A percentile compares a stretch with the other conserved stretches of the same genome.
phyloP scores from a whole-genome alignment of 768 basidiomycete species.

The Mycena olivaceomarginata region DNA sequence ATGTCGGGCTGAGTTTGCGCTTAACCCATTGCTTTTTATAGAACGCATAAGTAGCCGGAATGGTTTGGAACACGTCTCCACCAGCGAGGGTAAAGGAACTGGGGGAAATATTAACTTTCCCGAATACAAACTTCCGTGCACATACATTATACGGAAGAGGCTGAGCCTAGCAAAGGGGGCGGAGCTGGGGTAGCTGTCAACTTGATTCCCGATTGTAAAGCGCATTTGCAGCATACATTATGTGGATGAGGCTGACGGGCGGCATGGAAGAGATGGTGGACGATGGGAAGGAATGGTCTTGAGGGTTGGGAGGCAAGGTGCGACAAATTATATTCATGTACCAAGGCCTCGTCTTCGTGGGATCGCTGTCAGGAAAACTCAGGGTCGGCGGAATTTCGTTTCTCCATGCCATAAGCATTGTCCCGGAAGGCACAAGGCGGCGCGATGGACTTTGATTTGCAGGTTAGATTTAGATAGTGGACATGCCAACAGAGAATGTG shows the following conservation, averaged over 20 bases:
- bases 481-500: no score
- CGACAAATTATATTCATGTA: neutral
- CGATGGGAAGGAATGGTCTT: neutral
- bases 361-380: slow-evolving; percentile 1
- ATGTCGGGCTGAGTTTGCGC: slow-evolving; percentile 26
- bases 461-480: no score
- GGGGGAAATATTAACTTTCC: slow-evolving; percentile 3
- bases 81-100: slow-evolving; percentile 39
- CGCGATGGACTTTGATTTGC: no score
- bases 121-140: neutral
- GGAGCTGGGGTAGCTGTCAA: neutral
- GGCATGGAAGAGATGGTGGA: slow-evolving; percentile 2
- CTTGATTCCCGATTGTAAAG: neutral
- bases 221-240: neutral
- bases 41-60: slow-evolving; percentile 30
- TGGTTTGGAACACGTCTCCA: slow-evolving; percentile 40
- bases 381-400: neutral
- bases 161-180: slow-evolving; percentile 17
- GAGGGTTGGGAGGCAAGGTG: neutral
- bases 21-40: slow-evolving; percentile 39
- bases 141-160: slow-evolving; percentile 21
- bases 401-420: neutral
- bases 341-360: neutral
- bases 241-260: neutral
- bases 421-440: no score